A percentile compares a stretch with the other conserved stretches of the same genome.
Conservation (phyloP, 106 monocot genomes). For the Dendrobium nobile region DNA sequence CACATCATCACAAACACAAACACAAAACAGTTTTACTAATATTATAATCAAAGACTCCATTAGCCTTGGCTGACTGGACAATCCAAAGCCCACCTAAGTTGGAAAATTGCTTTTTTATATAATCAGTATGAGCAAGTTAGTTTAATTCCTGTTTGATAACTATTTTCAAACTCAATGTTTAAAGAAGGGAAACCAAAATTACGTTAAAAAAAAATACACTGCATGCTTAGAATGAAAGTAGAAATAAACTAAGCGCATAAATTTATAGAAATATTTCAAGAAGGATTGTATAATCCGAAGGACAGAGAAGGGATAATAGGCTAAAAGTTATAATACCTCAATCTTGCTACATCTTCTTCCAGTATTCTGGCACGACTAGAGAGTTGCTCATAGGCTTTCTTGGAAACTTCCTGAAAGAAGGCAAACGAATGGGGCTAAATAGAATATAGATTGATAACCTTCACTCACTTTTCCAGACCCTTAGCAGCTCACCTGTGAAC, state of each 20-base stretch:
- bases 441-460: background rate
- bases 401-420: slow-evolving; percentile 45
- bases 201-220: background rate
- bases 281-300: background rate
- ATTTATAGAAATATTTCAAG: background rate
- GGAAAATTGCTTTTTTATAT: too few relatives aligned
- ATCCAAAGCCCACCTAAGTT: too few relatives aligned
- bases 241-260: background rate
- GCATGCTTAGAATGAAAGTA: background rate
- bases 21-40: too few relatives aligned
- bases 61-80: too few relatives aligned
- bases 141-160: too few relatives aligned
- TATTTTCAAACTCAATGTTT: background rate
- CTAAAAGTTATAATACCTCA: slow-evolving; percentile 35
- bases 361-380: slow-evolving; percentile 50
- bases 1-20: too few relatives aligned
- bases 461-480: background rate
- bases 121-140: too few relatives aligned
- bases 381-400: slow-evolving; percentile 57
- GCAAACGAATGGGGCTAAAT: background rate
- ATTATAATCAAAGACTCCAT: too few relatives aligned
- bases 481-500: slow-evolving; percentile 53
- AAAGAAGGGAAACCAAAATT: background rate
- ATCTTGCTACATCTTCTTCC: slow-evolving; percentile 58
- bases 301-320: too few relatives aligned